Percentiles rank a stretch among this genome's conserved stretches.
Evolutionary conservation across 2,329 filamentous ascomycete genomes (phyloP).

Genomic region (Ophiostoma sp.): DNA sequence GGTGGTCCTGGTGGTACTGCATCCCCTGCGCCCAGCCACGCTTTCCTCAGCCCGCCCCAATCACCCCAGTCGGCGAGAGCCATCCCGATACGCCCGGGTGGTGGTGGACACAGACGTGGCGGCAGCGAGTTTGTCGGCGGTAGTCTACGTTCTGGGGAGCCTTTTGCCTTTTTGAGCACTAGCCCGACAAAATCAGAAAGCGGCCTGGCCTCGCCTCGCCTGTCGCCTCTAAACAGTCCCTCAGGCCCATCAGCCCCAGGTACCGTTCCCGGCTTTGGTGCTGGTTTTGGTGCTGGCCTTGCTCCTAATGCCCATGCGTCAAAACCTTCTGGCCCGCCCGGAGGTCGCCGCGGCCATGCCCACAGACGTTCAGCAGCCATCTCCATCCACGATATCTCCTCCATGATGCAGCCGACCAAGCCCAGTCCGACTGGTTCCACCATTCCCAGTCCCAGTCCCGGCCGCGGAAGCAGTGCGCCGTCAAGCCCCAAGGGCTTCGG

Average conservation of each 20-base stretch:
- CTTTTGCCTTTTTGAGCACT: slow-evolving; percentile 58
- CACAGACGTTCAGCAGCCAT: slow-evolving; percentile 79
- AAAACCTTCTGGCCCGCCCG: slow-evolving; percentile 25
- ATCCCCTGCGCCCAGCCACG: slow-evolving; percentile 33
- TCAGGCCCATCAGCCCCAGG: neutral
- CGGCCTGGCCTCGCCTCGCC: slow-evolving; percentile 52
- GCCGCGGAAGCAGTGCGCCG: slow-evolving; percentile 58
- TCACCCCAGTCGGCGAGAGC: slow-evolving; percentile 49
- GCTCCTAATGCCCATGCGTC: neutral
- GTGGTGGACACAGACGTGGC: slow-evolving; percentile 72
- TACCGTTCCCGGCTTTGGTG: neutral
- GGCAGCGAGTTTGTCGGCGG: slow-evolving; percentile 85
- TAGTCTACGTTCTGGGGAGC: slow-evolving; percentile 54
- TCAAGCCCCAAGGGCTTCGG: slow-evolving; percentile 53
- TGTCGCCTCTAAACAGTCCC: slow-evolving; percentile 44
- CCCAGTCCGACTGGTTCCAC: slow-evolving; percentile 29
- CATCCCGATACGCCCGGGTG: slow-evolving; percentile 50
- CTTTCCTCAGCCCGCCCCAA: slow-evolving; percentile 50
- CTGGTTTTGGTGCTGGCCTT: neutral
- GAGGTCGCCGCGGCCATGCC: slow-evolving; percentile 61
- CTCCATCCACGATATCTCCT: slow-evolving; percentile 73
- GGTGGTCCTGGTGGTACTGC: slow-evolving; percentile 31
- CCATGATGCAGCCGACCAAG: slow-evolving; percentile 58
- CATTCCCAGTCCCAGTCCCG: slow-evolving; percentile 38
- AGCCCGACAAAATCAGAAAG: slow-evolving; percentile 63